A percentile compares a stretch with the other conserved stretches of the same genome.
phyloP scores from a whole-genome alignment of 1,284 basidiomycete genomes.

The Pascua guehoae region DNA sequence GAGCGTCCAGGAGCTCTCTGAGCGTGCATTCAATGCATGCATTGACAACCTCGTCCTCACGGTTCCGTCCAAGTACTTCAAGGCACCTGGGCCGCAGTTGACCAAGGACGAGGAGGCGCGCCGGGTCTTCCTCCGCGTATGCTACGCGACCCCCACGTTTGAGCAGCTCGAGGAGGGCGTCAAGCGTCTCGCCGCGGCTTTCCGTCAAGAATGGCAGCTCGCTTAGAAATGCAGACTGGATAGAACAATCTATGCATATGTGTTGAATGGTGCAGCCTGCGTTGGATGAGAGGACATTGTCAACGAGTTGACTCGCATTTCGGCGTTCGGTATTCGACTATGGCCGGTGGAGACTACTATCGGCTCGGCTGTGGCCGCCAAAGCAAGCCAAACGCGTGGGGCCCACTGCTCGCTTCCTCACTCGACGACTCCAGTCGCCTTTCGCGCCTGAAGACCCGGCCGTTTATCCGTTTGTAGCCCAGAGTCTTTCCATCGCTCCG shows the following conservation, averaged over 20 bases:
- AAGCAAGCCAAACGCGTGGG: background rate
- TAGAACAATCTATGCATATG: background rate
- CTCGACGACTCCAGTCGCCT: background rate
- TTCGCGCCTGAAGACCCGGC: background rate
- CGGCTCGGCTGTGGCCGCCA: constrained; percentile 1
- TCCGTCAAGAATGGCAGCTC: constrained; percentile 13
- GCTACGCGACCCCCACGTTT: constrained; percentile 27
- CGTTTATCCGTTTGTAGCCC: background rate
- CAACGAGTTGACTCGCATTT: background rate
- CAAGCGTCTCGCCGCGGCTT: constrained; percentile 26
- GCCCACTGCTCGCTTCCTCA: background rate
- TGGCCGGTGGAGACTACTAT: background rate
- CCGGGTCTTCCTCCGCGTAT: constrained; percentile 31
- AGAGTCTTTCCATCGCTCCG: no score
- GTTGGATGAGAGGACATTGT: background rate
- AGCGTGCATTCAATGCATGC: constrained; percentile 26
- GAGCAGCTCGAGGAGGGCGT: constrained; percentile 40
- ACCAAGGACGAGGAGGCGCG: constrained; percentile 30
- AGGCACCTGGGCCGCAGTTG: constrained; percentile 23
- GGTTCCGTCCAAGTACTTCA: constrained; percentile 33
- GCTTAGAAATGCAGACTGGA: background rate
- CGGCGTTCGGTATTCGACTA: background rate
- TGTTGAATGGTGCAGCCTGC: background rate
- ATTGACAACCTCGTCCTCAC: constrained; percentile 30
- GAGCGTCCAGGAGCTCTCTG: constrained; percentile 26